phyloP scores from a whole-genome alignment of 2,329 filamentous ascomycete genomes.

The Penicillium paneum region DNA sequence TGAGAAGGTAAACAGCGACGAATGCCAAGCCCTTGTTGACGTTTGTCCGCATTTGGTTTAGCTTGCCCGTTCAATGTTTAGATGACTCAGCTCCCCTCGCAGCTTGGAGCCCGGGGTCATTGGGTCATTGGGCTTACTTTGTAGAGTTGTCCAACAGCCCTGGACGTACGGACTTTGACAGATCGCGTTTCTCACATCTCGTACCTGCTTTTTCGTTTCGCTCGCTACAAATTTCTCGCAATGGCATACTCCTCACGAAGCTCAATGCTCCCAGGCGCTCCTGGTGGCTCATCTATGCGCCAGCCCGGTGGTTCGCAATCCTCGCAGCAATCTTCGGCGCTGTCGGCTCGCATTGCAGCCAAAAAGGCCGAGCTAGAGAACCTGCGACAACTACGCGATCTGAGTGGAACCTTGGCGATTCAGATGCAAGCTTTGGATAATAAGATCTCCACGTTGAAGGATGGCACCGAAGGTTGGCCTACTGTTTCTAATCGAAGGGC shows the following conservation, averaged over 20 bases:
- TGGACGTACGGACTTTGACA: not conserved
- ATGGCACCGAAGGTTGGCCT: constrained; percentile 58
- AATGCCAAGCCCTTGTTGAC: constrained; percentile 35
- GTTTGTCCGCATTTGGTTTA: constrained; percentile 36
- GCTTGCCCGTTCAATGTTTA: constrained; percentile 4
- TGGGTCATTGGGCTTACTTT: too few relatives aligned
- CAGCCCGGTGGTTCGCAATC: constrained; percentile 30
- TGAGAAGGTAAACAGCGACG: constrained; percentile 4
- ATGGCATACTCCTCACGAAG: constrained; percentile 41
- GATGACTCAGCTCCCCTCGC: not conserved
- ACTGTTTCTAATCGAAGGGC: not conserved
- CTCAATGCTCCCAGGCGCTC: constrained; percentile 30
- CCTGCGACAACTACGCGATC: constrained; percentile 59
- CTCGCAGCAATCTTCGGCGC: constrained; percentile 54
- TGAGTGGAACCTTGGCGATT: constrained; percentile 59
- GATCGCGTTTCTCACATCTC: not conserved
- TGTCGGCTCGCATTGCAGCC: constrained; percentile 60
- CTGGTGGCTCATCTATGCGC: constrained; percentile 29
- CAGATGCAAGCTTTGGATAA: constrained; percentile 63
- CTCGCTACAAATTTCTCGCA: not conserved
- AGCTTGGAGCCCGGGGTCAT: too few relatives aligned
- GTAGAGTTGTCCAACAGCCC: not conserved
- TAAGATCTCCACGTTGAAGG: constrained; percentile 58
- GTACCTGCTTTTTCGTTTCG: not conserved
- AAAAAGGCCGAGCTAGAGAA: constrained; percentile 63